Base-by-base conservation (phyloP, 2,329 filamentous ascomycete genomes). In the Fusarium oxysporum region DNA sequence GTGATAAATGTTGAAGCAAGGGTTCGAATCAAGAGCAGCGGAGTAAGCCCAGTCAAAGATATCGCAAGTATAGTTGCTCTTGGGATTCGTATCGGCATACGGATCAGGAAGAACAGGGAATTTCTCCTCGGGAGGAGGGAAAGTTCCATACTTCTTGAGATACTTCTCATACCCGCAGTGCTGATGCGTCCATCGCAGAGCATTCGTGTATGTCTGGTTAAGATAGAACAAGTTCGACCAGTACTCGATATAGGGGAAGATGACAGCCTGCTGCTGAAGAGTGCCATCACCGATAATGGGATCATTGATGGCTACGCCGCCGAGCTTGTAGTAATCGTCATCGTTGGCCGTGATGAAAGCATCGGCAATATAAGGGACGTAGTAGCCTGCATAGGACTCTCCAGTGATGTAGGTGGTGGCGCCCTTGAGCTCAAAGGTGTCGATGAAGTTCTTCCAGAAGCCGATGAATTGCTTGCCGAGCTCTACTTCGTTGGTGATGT, bases 1-100 rank as follows among this genome's bases (percentile, higher is more conserved):
- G 56, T 92, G 89, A 82, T 96, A 96, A 16, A 93, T 84, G 79
- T 94, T 90, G 82, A 92, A 97, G 84, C 94, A 96, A 0, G 93
- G 93, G 82, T 96, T 96, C 38, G 89, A 81, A 3, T 83, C 77
- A 8, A 84, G 70, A 12, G 87, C 86, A 35, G 89, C 91, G 0
- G 84, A 73, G 74, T 83, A 84, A 35, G 93, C 87, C 28, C 87
- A 83, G 64, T 86, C 80, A 75, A 87, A 92, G 25, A 93, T 76
- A 55, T 85, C 84, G 78, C 93, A 95, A 8, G 84, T 86, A 0
- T 82, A 77, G 1, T 82, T 82, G 40, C 76, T 76, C 0, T 70
- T 65, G 5, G 59, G 1, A 48, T 72, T 25, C 78, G 82, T 73
- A 32, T 72, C 30, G 78, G 82, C 73, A 19, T 83, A 48, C 13